These are phyloP conservation scores for Podospora pseudoanserina DNA, from an alignment of 495 filamentous ascomycete genomes.

Conservation along the genomic window DNA sequence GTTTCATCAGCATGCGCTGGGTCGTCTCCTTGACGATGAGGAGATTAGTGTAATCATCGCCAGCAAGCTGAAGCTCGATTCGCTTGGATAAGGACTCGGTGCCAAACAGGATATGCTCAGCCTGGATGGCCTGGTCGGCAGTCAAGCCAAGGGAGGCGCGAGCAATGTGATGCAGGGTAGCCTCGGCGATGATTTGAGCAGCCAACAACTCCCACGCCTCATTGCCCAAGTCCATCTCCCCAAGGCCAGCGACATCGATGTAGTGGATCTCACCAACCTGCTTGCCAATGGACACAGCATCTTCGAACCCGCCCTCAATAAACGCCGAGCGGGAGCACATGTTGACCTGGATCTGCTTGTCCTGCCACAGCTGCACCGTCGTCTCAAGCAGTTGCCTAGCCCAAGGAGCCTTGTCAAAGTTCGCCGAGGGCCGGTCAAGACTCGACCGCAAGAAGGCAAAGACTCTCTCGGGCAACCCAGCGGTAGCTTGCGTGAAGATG, in stretches of 20 bases:
- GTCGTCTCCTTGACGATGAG: conserved; percentile 4
- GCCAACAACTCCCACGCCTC: conserved; percentile 9
- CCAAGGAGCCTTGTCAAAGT: conserved; percentile 4
- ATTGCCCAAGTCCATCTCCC: conserved; percentile 5
- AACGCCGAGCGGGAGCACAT: conserved; percentile 12
- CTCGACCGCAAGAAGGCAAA: conserved; percentile 10
- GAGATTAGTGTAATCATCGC: conserved; percentile 6
- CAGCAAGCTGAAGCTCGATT: conserved; percentile 20
- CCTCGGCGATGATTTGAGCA: conserved; percentile 11
- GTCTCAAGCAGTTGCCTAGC: conserved; percentile 6
- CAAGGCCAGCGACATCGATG: conserved; percentile 12
- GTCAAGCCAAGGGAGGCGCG: conserved; percentile 12
- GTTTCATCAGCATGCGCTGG: conserved; percentile 16
- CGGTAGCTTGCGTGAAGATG: not conserved
- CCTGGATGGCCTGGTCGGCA: conserved; percentile 11
- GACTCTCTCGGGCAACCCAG: not conserved
- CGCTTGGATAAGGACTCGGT: conserved; percentile 6
- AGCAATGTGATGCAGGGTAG: conserved; percentile 21
- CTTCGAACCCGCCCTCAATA: conserved; percentile 11
- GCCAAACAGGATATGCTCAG: conserved; percentile 15
- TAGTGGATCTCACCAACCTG: conserved; percentile 5
- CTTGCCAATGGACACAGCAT: conserved; percentile 14
- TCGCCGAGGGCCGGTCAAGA: not conserved
- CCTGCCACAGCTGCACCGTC: conserved; percentile 15
- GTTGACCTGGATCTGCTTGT: conserved; percentile 10